A percentile compares a stretch with the other conserved stretches of the same genome.
These are phyloP conservation scores for Boletus fagicola DNA, from an alignment of 768 basidiomycete genomes.

Conservation along the genomic window DNA sequence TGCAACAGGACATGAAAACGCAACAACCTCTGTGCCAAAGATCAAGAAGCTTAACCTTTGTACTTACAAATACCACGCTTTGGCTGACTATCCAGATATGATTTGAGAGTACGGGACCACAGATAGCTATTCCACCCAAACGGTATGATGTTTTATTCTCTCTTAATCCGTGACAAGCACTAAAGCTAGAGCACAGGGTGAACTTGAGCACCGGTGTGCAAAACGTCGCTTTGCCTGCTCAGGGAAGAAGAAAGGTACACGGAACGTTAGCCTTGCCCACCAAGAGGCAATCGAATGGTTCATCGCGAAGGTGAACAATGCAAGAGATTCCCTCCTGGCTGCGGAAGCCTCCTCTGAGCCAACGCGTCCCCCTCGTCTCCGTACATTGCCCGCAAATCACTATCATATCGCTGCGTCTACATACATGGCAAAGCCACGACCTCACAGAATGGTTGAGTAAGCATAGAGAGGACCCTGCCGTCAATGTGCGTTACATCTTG, in stretches of 20 bases:
- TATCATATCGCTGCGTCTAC: not conserved
- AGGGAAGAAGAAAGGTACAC: not conserved
- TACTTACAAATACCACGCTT: constrained; percentile 20
- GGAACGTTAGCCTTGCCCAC: not conserved
- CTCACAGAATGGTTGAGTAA: not conserved
- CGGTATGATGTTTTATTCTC: too few species aligned
- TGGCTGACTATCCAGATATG: not conserved
- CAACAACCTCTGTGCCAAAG: not conserved
- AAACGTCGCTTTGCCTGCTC: constrained; percentile 34
- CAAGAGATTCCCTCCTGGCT: not conserved
- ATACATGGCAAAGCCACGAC: not conserved
- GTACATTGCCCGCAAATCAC: not conserved
- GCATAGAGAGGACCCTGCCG: not conserved
- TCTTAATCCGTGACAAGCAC: too few species aligned
- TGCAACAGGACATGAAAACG: too few species aligned
- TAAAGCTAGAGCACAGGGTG: constrained; percentile 29
- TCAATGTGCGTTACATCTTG: not conserved
- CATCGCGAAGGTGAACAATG: not conserved
- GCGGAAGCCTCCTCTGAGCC: not conserved
- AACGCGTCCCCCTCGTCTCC: not conserved
- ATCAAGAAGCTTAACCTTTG: constrained; percentile 9
- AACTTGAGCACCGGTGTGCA: constrained; percentile 34
- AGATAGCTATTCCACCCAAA: constrained; percentile 30
- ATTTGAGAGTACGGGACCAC: constrained; percentile 31
- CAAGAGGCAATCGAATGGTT: not conserved